These are phyloP conservation scores for Suillus lakei DNA, from an alignment of 768 basidiomycete species.

Conservation along the genomic window DNA sequence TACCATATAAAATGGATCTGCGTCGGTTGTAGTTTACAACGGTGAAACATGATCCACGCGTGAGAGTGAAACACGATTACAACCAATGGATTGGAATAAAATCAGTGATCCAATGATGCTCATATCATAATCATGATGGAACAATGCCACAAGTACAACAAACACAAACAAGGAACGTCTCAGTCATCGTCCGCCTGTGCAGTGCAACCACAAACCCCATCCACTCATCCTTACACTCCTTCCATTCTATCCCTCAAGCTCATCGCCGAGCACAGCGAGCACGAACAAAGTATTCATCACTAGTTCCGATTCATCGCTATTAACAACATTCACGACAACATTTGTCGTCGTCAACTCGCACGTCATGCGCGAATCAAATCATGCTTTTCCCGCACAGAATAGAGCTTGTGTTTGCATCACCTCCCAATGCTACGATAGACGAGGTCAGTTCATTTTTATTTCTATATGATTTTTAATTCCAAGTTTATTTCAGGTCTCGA, in stretches of 20 bases:
- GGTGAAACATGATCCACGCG: neutral
- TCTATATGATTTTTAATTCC: slow-evolving; percentile 6
- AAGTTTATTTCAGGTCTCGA: slow-evolving; percentile 46
- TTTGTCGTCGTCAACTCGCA: slow-evolving; percentile 22
- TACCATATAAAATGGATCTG: too few species aligned
- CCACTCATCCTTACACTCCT: slow-evolving; percentile 19
- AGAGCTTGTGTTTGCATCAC: slow-evolving; percentile 95
- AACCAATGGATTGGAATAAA: neutral
- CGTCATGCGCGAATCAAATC: slow-evolving; percentile 92
- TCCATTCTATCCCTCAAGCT: slow-evolving; percentile 13
- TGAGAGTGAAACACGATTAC: neutral
- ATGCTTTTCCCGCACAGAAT: slow-evolving; percentile 93
- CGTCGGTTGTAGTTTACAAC: too few species aligned
- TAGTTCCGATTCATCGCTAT: slow-evolving; percentile 9
- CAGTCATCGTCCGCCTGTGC: slow-evolving; percentile 34
- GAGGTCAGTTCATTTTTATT: slow-evolving; percentile 66
- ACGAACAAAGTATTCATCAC: slow-evolving; percentile 15
- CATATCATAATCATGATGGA: neutral
- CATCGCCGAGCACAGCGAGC: neutral
- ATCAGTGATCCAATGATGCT: neutral
- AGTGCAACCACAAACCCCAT: slow-evolving; percentile 30
- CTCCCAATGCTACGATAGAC: slow-evolving; percentile 90
- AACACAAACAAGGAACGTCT: slow-evolving; percentile 34
- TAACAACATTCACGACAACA: slow-evolving; percentile 13
- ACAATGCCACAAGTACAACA: slow-evolving; percentile 30